These are phyloP conservation scores for Diplotaxis tenuifolia DNA, from an alignment of 345 rosid species.

Conservation along the genomic window DNA sequence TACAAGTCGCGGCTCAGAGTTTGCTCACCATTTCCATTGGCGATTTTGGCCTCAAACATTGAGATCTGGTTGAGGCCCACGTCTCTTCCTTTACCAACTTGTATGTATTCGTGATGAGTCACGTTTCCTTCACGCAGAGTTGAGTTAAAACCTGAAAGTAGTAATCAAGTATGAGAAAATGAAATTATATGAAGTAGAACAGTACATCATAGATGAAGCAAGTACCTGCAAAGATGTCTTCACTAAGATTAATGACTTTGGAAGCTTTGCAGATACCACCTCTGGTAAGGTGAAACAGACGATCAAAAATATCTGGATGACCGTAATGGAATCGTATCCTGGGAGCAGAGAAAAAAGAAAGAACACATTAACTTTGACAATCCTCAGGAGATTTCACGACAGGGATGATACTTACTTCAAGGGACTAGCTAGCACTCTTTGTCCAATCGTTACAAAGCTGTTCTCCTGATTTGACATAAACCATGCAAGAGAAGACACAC, in stretches of 20 bases:
- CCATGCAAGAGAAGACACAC: slow-evolving; percentile 92
- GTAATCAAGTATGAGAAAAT: slow-evolving; percentile 9
- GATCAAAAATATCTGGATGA: slow-evolving; percentile 91
- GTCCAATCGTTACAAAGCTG: slow-evolving; percentile 81
- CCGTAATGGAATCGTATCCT: slow-evolving; percentile 96
- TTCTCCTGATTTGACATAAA: slow-evolving; percentile 89
- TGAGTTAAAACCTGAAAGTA: slow-evolving; percentile 73
- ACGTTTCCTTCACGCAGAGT: slow-evolving; percentile 83
- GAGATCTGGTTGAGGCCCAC: slow-evolving; percentile 96
- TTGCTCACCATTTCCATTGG: slow-evolving; percentile 90
- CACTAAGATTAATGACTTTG: slow-evolving; percentile 78
- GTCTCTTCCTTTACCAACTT: slow-evolving; percentile 94
- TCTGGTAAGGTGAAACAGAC: slow-evolving; percentile 84
- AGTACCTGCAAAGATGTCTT: slow-evolving; percentile 78
- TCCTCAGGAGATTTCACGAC: slow-evolving; percentile 4
- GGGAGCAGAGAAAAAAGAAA: slow-evolving; percentile 21
- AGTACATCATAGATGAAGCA: neutral
- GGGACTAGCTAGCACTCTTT: slow-evolving; percentile 76
- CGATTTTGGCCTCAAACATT: slow-evolving; percentile 91
- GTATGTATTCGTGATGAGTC: slow-evolving; percentile 92
- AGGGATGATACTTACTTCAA: slow-evolving; percentile 45
- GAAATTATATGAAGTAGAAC: neutral
- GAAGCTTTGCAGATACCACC: slow-evolving; percentile 96
- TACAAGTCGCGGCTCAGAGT: slow-evolving; percentile 81
- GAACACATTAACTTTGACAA: slow-evolving; percentile 10